phyloP scores from a whole-genome alignment of 2,329 filamentous ascomycete genomes.

The Aureobasidium subglaciale region DNA sequence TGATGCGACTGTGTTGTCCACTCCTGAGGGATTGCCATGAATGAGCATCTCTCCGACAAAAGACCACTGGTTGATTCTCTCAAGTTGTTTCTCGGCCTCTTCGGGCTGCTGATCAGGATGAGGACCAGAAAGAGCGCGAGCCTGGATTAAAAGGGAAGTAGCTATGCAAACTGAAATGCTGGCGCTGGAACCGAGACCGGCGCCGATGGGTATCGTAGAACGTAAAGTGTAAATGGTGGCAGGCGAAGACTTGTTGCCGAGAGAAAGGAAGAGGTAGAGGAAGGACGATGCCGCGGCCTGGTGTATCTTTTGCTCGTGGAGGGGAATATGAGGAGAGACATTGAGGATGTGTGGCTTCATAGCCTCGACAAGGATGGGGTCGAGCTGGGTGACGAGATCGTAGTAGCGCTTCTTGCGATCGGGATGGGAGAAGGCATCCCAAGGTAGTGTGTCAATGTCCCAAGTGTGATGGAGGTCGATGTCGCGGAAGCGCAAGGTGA shows the following conservation, averaged over 20 bases:
- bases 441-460: conserved; percentile 88
- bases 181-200: conserved; percentile 87
- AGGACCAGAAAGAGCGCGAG: conserved; percentile 79
- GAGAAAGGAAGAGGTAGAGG: conserved; percentile 84
- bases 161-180: conserved; percentile 86
- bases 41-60: conserved; percentile 97
- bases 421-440: conserved; percentile 70
- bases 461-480: conserved; percentile 85
- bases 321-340: conserved; percentile 60
- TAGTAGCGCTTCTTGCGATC: conserved; percentile 94
- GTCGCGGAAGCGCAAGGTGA: conserved; percentile 84
- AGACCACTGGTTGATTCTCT: conserved; percentile 95
- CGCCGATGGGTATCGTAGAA: conserved; percentile 87
- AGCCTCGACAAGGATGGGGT: conserved; percentile 71
- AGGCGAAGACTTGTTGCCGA: conserved; percentile 71
- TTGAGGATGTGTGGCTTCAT: conserved; percentile 70
- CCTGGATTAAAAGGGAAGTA: conserved; percentile 76
- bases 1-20: conserved; percentile 92
- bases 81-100: conserved; percentile 83
- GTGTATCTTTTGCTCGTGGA: conserved; percentile 75
- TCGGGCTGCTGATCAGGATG: conserved; percentile 84
- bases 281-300: conserved; percentile 75
- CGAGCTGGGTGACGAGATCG: conserved; percentile 69
- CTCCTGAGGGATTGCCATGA: conserved; percentile 90
- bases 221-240: conserved; percentile 84